Evolutionary conservation across 768 basidiomycete genomes (phyloP), one percentile per base, ranked within the genome.

Genomic region (Tylopilus sp.): DNA sequence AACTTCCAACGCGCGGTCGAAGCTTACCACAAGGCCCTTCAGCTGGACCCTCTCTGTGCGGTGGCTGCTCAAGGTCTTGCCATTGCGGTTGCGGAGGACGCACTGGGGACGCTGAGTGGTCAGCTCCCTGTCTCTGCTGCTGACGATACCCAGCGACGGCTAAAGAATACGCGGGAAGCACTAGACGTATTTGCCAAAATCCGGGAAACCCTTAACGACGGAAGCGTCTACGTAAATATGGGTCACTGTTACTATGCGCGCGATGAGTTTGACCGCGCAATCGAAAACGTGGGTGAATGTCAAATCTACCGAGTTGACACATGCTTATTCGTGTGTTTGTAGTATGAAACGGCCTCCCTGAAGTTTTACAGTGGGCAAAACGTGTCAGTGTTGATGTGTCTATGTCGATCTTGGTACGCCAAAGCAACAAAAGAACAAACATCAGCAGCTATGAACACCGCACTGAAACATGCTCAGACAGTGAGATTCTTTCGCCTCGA

Each of bases 51-150:
- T 0, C 73, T 79, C 23, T 97, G 93, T 68, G 92, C 92, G 2
- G 83, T 93, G 53, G 97, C 95, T 3, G 97, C 95, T 6, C 93
- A 97, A 65, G 95, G 95, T 3, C 75, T 99, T 8, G 97, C 95
- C 1, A 98, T 98, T 57, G 83, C 90, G 4, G 84, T 91, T 2
- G 95, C 94, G 0, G 97, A 99, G 65, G 93, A 95, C 67, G 86
- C 87, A 0, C 71, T 98, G 10, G 89, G 90, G 2, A 76, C 79
- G 12, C 63, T 85, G 48, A 79, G 79, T 12, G 84, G 84, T 28
- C 74, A 74, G 5, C 59, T 79, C 3, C 71, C 76, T 4, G 68
- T 74, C 5, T 71, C 74, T 6, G 71, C 77, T 3, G 71, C 72
- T 1, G 90, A 91, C 23, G 92, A 95, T 52, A 70, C 74, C 0